phyloP scores from a whole-genome alignment of 805 yeast species.

The Ogataea chonburiensis region DNA sequence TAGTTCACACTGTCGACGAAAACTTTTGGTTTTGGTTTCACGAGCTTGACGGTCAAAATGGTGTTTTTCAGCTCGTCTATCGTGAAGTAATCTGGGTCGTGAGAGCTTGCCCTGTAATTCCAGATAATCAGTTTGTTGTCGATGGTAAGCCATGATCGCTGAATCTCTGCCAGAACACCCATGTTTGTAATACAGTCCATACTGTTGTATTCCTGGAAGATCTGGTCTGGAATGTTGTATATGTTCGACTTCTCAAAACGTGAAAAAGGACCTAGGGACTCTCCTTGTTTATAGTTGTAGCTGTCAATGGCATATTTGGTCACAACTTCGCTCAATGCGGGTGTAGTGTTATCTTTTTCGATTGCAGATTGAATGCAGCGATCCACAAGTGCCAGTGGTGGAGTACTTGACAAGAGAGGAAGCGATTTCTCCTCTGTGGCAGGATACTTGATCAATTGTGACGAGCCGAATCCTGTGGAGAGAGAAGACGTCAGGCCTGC shows the following conservation, averaged over 20 bases:
- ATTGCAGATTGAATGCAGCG: constrained; percentile 60
- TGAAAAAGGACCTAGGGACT: constrained; percentile 53
- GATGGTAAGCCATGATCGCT: constrained; percentile 80
- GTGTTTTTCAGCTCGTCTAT: constrained; percentile 82
- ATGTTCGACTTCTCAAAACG: constrained; percentile 74
- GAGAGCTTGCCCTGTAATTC: constrained; percentile 56
- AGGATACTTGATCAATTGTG: constrained; percentile 22
- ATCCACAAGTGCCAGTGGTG: constrained; percentile 58
- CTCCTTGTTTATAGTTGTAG: constrained; percentile 50
- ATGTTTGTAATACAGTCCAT: constrained; percentile 67
- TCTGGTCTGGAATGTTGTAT: constrained; percentile 74
- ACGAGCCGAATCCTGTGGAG: constrained; percentile 17
- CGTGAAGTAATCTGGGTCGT: constrained; percentile 62
- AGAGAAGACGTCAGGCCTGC: constrained; percentile 7
- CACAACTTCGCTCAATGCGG: constrained; percentile 51
- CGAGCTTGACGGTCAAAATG: constrained; percentile 70
- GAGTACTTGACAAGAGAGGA: constrained; percentile 49
- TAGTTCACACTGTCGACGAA: constrained; percentile 77
- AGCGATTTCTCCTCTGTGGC: constrained; percentile 29
- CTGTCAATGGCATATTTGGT: constrained; percentile 66
- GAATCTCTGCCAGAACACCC: constrained; percentile 81
- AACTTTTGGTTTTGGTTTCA: constrained; percentile 77
- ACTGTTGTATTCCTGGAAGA: constrained; percentile 67
- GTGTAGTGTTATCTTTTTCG: constrained; percentile 58
- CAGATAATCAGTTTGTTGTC: constrained; percentile 83